A percentile compares a stretch with the other conserved stretches of the same genome.
Conservation (phyloP, 495 filamentous ascomycete species). For the Baudoinia panamericana region DNA sequence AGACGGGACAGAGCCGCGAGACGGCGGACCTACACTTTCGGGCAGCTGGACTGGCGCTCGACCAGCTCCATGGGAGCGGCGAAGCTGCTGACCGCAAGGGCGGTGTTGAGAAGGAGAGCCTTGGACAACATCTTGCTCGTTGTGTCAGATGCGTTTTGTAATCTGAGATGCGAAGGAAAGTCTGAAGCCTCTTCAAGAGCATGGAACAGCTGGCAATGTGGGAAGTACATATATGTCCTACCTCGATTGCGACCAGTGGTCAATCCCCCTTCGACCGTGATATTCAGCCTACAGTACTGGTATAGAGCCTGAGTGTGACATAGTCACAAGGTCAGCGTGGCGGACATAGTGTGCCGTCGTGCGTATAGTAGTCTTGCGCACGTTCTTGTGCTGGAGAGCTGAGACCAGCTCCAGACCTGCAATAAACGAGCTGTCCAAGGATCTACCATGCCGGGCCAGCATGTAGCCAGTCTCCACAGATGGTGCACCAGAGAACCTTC, state of each 20-base stretch:
- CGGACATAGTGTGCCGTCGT: no score
- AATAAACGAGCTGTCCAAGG: neutral
- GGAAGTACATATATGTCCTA: neutral
- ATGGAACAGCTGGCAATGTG: neutral
- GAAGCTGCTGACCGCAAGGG: neutral
- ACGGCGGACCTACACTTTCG: neutral
- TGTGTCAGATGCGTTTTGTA: no score
- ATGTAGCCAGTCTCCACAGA: neutral
- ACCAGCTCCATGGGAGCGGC: constrained; percentile 3
- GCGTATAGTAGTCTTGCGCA: no score
- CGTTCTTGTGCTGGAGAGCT: no score
- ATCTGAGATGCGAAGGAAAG: no score
- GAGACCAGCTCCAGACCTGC: neutral
- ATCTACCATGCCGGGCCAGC: neutral
- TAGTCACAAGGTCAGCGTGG: no score
- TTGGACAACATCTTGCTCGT: constrained; percentile 2
- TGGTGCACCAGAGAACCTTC: neutral
- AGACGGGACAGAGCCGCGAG: neutral
- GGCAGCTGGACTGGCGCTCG: constrained; percentile 9
- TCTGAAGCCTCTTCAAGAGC: neutral
- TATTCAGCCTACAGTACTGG: neutral
- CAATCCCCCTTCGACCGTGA: constrained; percentile 1
- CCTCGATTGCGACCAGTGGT: no score
- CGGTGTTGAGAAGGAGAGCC: neutral
- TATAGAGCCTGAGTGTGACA: neutral